Base-by-base conservation (phyloP, 331 rosid species). In the Spiraea crenata region DNA sequence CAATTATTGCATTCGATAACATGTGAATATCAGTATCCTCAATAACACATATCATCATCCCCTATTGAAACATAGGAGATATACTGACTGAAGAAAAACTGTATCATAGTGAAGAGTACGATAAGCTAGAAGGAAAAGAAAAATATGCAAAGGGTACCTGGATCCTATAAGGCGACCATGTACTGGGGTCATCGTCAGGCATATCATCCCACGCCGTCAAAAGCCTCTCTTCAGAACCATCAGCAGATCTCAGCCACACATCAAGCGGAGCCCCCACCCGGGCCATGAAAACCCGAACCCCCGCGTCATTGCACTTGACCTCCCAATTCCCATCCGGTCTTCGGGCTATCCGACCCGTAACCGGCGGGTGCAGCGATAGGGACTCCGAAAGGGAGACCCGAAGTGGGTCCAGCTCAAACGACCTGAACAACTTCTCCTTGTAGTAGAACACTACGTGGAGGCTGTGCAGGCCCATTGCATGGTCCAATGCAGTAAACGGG, bases 161-260 rank as follows among this genome's bases (percentile, higher is more conserved):
- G 50, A 91, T 74, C 37, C 65, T 85, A 61, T 81, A 87, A 7
- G 90, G 90, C 0, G 97, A 85, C 96, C 96, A 89, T 0, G 55
- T 72, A 12, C 6, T 19, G 0, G 84, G 83, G 61, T 89, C 85
- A 64, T 89, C 85, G 20, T 67, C 46, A 9, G 87, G 91, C 87
- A 85, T 85, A 5, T 82, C 78, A 10, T 91, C 92, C 87, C 87
- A 75, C 20, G 72, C 66, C 48, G 74, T 68, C 2, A 91, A 87
- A 76, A 67, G 63, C 37, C 45, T 64, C 75, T 91, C 96, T 50
- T 87, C 77, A 0, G 58, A 45, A 6, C 40, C 72, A 73, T 74
- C 73, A 1, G 85, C 85, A 25, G 86, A 85, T 17, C 54, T 45
- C 9, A 91, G 76, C 97, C 97, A 89, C 15, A 85, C 74, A n/a